A percentile compares a stretch with the other conserved stretches of the same genome.
Evolutionary conservation across 164 flowering plant species (phyloP).

Genomic region (Vitis amurensis): DNA sequence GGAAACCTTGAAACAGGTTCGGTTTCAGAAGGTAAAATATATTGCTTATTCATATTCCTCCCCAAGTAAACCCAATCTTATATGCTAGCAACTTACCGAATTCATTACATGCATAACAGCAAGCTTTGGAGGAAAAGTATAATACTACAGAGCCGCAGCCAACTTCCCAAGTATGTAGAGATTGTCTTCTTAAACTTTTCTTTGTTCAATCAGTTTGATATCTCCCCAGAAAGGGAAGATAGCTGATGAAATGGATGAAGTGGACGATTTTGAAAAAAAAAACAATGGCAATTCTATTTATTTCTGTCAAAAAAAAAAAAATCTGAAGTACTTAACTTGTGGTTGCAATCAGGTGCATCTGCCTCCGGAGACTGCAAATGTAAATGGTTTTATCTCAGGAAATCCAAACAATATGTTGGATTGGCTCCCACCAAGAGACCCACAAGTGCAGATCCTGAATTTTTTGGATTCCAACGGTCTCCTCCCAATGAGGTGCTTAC

Average conservation of each 20-base stretch:
- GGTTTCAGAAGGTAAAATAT: constrained; percentile 29
- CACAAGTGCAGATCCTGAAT: constrained; percentile 36
- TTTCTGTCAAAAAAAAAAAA: too few species aligned
- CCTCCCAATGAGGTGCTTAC: constrained; percentile 37
- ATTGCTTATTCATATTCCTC: background rate
- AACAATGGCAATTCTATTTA: too few species aligned
- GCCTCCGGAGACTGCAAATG: constrained; percentile 16
- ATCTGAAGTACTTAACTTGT: too few species aligned
- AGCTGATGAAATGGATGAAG: too few species aligned
- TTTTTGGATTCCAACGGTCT: constrained; percentile 43
- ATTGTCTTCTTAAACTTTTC: background rate
- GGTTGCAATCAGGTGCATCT: constrained; percentile 14
- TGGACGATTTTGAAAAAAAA: too few species aligned
- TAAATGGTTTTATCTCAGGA: constrained; percentile 14
- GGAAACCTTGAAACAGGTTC: constrained; percentile 33
- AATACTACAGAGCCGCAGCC: background rate
- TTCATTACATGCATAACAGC: constrained; percentile 12
- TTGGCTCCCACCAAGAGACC: constrained; percentile 39
- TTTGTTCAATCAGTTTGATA: background rate
- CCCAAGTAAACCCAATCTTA: too few species aligned
- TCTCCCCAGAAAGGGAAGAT: too few species aligned
- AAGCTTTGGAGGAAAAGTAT: constrained; percentile 24
- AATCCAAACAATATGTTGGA: constrained; percentile 25
- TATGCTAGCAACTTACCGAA: too few species aligned
- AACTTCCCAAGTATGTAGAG: constrained; percentile 9